Conservation (phyloP, 306 rosid genomes). For the Corylus heterophylla region DNA sequence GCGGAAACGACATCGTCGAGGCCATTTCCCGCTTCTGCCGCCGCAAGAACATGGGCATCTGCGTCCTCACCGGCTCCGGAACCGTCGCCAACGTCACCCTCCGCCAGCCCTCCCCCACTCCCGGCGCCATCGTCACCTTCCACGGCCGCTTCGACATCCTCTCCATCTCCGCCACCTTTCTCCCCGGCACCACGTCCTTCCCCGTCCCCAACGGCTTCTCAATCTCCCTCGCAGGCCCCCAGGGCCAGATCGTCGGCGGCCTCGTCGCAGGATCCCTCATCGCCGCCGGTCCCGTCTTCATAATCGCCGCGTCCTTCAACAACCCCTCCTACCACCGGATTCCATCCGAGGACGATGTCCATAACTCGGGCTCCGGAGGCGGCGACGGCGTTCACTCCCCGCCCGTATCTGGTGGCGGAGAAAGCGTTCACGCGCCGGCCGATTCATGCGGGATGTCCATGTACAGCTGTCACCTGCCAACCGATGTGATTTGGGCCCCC, state of each 20-base stretch:
- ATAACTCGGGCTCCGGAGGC: conserved; percentile 35
- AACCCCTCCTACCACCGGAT: conserved; percentile 75
- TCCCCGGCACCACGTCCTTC: conserved; percentile 35
- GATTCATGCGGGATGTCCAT: conserved; percentile 73
- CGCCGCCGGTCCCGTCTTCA: conserved; percentile 76
- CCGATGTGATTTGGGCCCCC: conserved; percentile 88
- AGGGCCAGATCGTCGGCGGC: conserved; percentile 96
- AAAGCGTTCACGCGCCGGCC: conserved; percentile 53
- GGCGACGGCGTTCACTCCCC: conserved; percentile 55
- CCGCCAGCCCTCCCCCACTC: conserved; percentile 76
- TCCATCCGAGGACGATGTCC: conserved; percentile 55
- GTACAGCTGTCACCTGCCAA: conserved; percentile 67
- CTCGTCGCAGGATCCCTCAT: conserved; percentile 56
- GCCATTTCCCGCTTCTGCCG: conserved; percentile 68
- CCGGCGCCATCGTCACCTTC: conserved; percentile 76
- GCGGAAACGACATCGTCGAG: conserved; percentile 81
- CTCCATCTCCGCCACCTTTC: conserved; percentile 74
- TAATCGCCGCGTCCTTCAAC: conserved; percentile 72
- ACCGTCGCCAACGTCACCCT: conserved; percentile 77
- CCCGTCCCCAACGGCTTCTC: conserved; percentile 59
- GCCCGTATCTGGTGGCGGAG: conserved; percentile 42
- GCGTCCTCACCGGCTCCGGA: conserved; percentile 73
- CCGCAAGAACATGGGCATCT: conserved; percentile 66
- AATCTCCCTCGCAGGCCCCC: conserved; percentile 88
- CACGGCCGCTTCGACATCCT: conserved; percentile 92